These are phyloP conservation scores for Nakazawaea populi DNA, from an alignment of 805 yeast genomes.

Conservation along the genomic window DNA sequence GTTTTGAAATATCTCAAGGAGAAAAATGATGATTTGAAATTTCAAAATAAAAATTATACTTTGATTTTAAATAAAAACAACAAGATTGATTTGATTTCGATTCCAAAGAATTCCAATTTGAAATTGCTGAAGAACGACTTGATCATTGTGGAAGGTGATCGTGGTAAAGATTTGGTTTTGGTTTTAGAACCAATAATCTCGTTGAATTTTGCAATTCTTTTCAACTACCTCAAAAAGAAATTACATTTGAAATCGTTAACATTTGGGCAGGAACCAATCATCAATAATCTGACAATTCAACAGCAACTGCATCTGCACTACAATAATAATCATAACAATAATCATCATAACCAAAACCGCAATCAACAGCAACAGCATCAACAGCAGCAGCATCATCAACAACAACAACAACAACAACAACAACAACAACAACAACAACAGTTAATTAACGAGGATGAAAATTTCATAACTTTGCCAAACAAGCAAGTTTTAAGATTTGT, in stretches of 20 bases:
- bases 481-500: conserved; percentile 76
- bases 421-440: conserved; percentile 14
- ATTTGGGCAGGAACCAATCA: conserved; percentile 24
- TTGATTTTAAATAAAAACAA: conserved; percentile 30
- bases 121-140: conserved; percentile 54
- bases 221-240: conserved; percentile 69
- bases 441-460: conserved; percentile 47
- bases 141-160: conserved; percentile 76
- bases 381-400: conserved; percentile 1
- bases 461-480: conserved; percentile 65
- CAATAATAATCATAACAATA: background rate
- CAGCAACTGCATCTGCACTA: conserved; percentile 14
- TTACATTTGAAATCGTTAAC: conserved; percentile 54
- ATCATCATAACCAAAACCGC: background rate
- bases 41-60: conserved; percentile 30
- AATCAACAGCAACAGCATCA: conserved; percentile 5
- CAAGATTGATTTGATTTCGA: conserved; percentile 61
- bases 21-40: conserved; percentile 38
- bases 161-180: conserved; percentile 76
- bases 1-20: conserved; percentile 34
- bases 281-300: conserved; percentile 17
- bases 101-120: conserved; percentile 60
- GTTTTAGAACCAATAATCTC: conserved; percentile 60
- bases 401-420: conserved; percentile 12
- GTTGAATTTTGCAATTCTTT: conserved; percentile 60